Conservation (phyloP, 2,329 filamentous ascomycete species). For the Cyanodermella asteris region DNA sequence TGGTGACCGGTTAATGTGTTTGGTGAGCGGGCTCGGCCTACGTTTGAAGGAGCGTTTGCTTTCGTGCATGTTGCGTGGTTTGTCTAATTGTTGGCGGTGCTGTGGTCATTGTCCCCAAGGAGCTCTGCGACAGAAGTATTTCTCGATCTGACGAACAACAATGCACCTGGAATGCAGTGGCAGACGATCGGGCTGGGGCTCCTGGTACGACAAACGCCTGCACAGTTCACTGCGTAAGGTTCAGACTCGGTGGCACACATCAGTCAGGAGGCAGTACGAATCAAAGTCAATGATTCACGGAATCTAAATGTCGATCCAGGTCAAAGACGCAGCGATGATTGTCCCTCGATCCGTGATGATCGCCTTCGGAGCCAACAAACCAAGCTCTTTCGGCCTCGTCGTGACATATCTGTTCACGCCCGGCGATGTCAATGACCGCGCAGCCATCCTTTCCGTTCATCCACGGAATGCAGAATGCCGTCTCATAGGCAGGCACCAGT, state of each 20-base stretch:
- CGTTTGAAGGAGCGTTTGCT: too few species aligned
- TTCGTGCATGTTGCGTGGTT: too few species aligned
- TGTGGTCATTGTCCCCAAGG: too few species aligned
- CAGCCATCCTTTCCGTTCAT: conserved; percentile 14
- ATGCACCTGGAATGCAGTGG: too few species aligned
- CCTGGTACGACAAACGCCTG: too few species aligned
- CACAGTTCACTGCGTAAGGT: too few species aligned
- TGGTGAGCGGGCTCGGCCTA: too few species aligned
- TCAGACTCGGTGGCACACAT: conserved; percentile 22
- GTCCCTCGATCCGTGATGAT: conserved; percentile 18
- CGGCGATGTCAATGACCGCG: conserved; percentile 12
- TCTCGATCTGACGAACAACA: too few species aligned
- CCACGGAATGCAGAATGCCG: conserved; percentile 9
- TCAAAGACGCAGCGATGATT: conserved; percentile 14
- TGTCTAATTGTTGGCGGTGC: too few species aligned
- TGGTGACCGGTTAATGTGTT: too few species aligned
- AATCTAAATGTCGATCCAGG: conserved; percentile 15
- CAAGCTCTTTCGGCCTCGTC: conserved; percentile 16
- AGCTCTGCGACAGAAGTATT: too few species aligned
- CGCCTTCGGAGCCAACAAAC: conserved; percentile 14
- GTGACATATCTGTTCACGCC: conserved; percentile 18
- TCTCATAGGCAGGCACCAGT: conserved; percentile 19
- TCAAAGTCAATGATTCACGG: conserved; percentile 8
- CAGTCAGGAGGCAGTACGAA: conserved; percentile 16
- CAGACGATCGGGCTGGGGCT: too few species aligned